Conservation (phyloP, 257 asterid genomes). For the Nicotiana benthamiana region DNA sequence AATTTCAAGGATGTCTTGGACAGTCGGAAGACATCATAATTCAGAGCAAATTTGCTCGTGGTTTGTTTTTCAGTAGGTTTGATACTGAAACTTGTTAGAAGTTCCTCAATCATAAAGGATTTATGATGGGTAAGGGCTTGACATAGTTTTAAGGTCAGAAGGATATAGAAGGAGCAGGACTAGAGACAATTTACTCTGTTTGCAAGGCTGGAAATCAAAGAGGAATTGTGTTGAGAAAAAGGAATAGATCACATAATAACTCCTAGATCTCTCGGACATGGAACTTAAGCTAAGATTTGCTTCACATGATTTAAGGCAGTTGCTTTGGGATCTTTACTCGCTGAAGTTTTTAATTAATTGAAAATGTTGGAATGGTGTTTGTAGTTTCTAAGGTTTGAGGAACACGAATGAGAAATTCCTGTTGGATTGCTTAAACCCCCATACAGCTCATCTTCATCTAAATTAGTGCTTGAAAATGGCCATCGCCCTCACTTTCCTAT, state of each 20-base stretch:
- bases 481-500: not conserved
- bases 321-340: not conserved
- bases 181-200: not conserved
- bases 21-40: not conserved
- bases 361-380: not conserved
- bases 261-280: not conserved
- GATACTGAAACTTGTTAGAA: not conserved
- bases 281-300: not conserved
- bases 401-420: not conserved
- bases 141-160: not conserved
- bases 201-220: not conserved
- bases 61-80: not conserved
- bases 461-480: not conserved
- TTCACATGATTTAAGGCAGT: not conserved
- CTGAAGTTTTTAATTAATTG: not conserved
- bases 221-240: not conserved
- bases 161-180: not conserved
- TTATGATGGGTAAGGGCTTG: not conserved
- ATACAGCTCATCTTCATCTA: not conserved
- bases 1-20: not conserved
- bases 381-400: not conserved
- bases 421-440: not conserved
- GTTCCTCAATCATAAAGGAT: not conserved
- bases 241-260: not conserved
- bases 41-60: not conserved